These are phyloP conservation scores for Trichoderma virens DNA, from an alignment of 495 filamentous ascomycete species.

Conservation along the genomic window DNA sequence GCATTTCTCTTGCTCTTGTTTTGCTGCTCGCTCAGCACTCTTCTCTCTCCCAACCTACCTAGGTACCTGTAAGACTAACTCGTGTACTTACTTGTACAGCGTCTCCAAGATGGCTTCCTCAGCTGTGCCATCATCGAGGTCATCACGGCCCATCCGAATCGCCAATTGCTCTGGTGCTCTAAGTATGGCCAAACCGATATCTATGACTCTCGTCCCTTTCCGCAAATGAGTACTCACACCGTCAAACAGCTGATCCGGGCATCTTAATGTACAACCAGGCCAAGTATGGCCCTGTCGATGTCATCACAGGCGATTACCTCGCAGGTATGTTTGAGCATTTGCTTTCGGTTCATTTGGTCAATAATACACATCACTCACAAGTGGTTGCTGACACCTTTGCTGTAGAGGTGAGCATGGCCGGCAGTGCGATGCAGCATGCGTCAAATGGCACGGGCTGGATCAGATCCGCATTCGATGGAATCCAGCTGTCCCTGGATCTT, in stretches of 20 bases:
- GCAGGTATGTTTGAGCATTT: slow-evolving; percentile 22
- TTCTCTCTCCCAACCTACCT: not conserved
- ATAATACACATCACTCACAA: too few relatives aligned
- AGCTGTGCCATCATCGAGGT: not conserved
- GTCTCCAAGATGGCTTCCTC: not conserved
- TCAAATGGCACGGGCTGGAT: not conserved
- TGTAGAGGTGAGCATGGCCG: slow-evolving; percentile 18
- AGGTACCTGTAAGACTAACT: too few relatives aligned
- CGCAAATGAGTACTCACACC: not conserved
- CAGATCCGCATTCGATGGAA: slow-evolving; percentile 22
- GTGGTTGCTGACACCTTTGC: too few relatives aligned
- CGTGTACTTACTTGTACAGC: not conserved
- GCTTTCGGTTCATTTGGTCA: too few relatives aligned
- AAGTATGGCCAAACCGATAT: not conserved
- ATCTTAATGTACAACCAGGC: slow-evolving; percentile 14
- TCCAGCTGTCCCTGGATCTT: slow-evolving; percentile 25
- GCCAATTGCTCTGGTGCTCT: slow-evolving; percentile 25
- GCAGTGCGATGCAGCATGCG: not conserved
- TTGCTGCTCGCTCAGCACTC: too few relatives aligned
- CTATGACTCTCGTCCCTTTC: not conserved
- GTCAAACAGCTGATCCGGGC: slow-evolving; percentile 19
- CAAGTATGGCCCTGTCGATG: slow-evolving; percentile 26
- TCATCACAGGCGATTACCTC: slow-evolving; percentile 49
- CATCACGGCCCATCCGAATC: slow-evolving; percentile 20
- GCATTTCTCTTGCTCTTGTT: too few relatives aligned